These are phyloP conservation scores for Backusella luteola DNA, from an alignment of 192 early-diverging fungal genomes.

Conservation along the genomic window DNA sequence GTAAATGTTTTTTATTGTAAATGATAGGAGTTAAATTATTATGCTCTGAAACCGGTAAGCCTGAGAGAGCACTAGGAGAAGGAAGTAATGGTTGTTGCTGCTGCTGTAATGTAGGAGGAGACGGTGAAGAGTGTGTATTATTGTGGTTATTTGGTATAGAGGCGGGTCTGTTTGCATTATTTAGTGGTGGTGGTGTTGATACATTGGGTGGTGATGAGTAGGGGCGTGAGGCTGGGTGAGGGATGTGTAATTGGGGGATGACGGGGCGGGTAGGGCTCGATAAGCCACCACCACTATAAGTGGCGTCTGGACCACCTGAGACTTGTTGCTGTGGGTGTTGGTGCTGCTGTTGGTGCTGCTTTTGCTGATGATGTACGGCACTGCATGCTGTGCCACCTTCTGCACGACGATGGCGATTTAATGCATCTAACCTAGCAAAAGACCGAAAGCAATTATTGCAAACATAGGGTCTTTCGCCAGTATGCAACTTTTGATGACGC, in stretches of 20 bases:
- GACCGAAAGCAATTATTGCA: constrained; percentile 71
- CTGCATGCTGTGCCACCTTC: constrained; percentile 37
- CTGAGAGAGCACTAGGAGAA: constrained; percentile 8
- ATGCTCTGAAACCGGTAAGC: constrained; percentile 12
- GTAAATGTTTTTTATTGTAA: constrained; percentile 9
- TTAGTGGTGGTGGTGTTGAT: constrained; percentile 11
- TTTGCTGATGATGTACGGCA: constrained; percentile 15
- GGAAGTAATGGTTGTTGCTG: constrained; percentile 1
- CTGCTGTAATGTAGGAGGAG: background rate
- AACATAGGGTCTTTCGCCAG: constrained; percentile 71
- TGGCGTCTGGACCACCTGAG: constrained; percentile 9
- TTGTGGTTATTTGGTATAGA: background rate
- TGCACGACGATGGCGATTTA: constrained; percentile 68
- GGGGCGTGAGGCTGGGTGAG: constrained; percentile 14
- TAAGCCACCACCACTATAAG: constrained; percentile 6
- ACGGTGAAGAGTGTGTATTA: background rate
- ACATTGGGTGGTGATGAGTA: background rate
- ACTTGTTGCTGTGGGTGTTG: background rate
- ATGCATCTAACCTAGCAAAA: constrained; percentile 79
- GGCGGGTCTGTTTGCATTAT: background rate
- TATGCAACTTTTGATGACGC: constrained; percentile 78
- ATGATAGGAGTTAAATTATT: constrained; percentile 10
- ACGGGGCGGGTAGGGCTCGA: constrained; percentile 1
- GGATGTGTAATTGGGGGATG: constrained; percentile 18
- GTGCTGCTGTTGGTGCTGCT: constrained; percentile 11